These are phyloP conservation scores for Acer campestre DNA, from an alignment of 345 rosid species.

Conservation along the genomic window DNA sequence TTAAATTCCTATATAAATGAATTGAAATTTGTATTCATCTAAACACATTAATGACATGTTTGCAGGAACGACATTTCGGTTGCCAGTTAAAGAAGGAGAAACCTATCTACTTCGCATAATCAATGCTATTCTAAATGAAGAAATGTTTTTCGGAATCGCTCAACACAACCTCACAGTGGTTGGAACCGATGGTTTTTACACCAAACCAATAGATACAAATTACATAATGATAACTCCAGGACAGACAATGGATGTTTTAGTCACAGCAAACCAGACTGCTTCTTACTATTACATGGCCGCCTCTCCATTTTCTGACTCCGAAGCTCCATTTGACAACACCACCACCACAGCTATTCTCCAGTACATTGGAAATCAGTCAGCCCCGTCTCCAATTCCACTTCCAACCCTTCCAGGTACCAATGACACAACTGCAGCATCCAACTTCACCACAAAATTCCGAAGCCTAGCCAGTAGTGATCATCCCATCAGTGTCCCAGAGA, in stretches of 20 bases:
- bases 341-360: constrained; percentile 38
- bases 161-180: constrained; percentile 37
- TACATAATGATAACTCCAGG: constrained; percentile 49
- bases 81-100: constrained; percentile 22
- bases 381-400: constrained; percentile 26
- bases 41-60: neutral
- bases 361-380: constrained; percentile 32
- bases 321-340: constrained; percentile 26
- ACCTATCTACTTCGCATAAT: constrained; percentile 37
- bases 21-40: too few species aligned
- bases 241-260: constrained; percentile 49
- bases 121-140: constrained; percentile 35
- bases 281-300: constrained; percentile 38
- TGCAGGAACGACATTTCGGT: constrained; percentile 1
- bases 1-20: too few species aligned
- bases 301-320: constrained; percentile 29
- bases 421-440: constrained; percentile 23
- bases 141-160: constrained; percentile 35
- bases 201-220: constrained; percentile 15
- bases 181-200: constrained; percentile 36
- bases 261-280: constrained; percentile 36
- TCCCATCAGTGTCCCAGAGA: constrained; percentile 35
- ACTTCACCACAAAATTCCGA: constrained; percentile 10
- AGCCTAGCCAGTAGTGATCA: constrained; percentile 23
- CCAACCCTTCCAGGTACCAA: constrained; percentile 33